Conservation (phyloP, 495 filamentous ascomycete species). For the Hypoxylon cercidicola region DNA sequence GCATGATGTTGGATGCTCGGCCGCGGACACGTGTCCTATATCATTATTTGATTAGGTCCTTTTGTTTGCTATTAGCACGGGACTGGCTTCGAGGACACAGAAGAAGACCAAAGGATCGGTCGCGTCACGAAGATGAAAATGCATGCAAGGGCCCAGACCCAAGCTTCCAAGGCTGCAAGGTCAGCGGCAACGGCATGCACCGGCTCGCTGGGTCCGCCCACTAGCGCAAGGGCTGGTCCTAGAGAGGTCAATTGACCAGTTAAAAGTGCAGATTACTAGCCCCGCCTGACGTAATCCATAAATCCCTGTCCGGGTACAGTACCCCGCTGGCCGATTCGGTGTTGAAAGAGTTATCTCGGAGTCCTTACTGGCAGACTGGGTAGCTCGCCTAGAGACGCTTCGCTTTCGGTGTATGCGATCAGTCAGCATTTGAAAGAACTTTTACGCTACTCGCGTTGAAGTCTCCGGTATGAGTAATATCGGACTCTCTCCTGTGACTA, state of each 20-base stretch:
- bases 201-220: conserved; percentile 3
- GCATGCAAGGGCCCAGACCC: conserved; percentile 7
- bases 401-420: not conserved
- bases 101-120: not conserved
- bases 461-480: not conserved
- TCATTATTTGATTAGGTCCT: not conserved
- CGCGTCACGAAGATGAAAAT: conserved; percentile 18
- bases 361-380: too few relatives aligned
- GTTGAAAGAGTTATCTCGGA: too few relatives aligned
- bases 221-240: not conserved
- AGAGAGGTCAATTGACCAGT: not conserved
- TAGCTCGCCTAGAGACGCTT: too few relatives aligned
- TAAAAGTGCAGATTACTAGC: not conserved
- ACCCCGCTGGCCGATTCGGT: not conserved
- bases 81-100: too few relatives aligned
- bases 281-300: not conserved
- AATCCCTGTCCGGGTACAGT: not conserved
- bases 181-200: conserved; percentile 24
- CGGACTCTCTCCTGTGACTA: not conserved
- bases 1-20: conserved; percentile 13
- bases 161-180: not conserved
- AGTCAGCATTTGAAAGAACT: not conserved
- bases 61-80: too few relatives aligned
- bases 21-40: not conserved
- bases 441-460: not conserved